Base-by-base conservation (phyloP, 805 yeast species). In the Spathaspora arborariae region DNA sequence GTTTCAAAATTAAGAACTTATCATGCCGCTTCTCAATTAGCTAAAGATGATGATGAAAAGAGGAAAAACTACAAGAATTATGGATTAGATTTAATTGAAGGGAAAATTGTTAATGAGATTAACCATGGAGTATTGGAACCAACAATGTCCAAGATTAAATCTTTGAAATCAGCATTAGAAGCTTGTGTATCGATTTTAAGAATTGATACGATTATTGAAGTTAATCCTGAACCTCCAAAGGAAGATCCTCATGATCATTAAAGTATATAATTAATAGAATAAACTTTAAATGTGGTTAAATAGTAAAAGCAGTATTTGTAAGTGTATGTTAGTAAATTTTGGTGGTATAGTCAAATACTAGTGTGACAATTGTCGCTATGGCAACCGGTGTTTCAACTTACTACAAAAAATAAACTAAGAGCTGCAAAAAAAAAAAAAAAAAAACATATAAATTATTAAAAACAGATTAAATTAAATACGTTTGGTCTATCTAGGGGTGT, bases 121-220 rank as follows among this genome's bases (percentile, higher is more conserved):
- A 71, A 76, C 45, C 77, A 81, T 51, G 99, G 99, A 52, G 97
- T 94, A 22, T 76, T 94, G 56, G 99, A 94, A 68, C 99, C 99
- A 45, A 87, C 97, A 15, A 77, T 94, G 62, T 84, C 95, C 59
- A 94, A 94, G 73, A 78, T 94, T 62, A 91, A 90, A 68, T 84
- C 96, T 9, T 80, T 95, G 64, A 91, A 95, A 68, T 85, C 95
- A 50, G 98, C 99, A 5, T 80, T 94, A 56, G 99, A 94, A 74
- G 99, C 99, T 2, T 94, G 99, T 71, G 84, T 95, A 67, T 96
- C 98, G 30, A 94, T 94, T 53, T 76, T 95, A 59, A 84, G 99
- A 76, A 94, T 94, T 60, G 99, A 94, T 67, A 94, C 99, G 43
- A 91, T 92, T 96, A 92, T 94, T 60, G 88, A 89, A 42, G 96